Base-by-base conservation (phyloP, 2,329 filamentous ascomycete species). In the Biscogniauxia marginata region DNA sequence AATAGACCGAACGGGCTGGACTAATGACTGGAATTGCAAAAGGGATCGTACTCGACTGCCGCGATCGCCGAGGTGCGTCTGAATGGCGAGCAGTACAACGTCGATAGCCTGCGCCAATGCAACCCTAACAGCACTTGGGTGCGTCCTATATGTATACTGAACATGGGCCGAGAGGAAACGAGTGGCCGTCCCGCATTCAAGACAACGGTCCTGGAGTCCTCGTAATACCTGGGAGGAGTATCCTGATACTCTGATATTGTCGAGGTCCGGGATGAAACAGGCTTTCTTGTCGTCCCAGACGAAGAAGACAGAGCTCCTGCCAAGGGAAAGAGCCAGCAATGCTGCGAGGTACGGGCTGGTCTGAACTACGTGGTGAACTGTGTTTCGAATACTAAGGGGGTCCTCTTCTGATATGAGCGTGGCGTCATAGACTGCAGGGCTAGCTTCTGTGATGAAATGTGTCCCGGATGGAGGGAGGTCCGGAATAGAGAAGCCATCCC, bases 261-360 rank as follows among this genome's bases (percentile, higher is more conserved):
- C 65, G 0, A 82, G 63, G 1, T 73, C 71, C 8, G 80, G 76
- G 16, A 73, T 70, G 63, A 93, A 91, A 0, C 73, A 74, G 21
- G 72, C 73, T 23, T 77, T 77, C 2, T 76, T 74, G 2, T 77
- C 69, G 50, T 86, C 76, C 78, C 84, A 91, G 0, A 72, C 67
- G 69, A 91, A 95, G 30, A 95, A 80, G 1, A 88, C 77, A 0
- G 90, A 93, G 43, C 85, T 86, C 49, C 89, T 80, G 0, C 90
- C 90, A 5, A 92, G 79, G 0, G 85, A 84, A 1, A 93, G 75
- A 11, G 85, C 82, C 58, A 88, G 76, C 0, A 93, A 74, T 9
- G 85, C 87, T 18, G 78, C 71, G 50, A 78, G 72, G 65, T 84
- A 87, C 4, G 75, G 67, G 19, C 71, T 75, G 1, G 76, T 70